phyloP scores from a whole-genome alignment of 2,329 filamentous ascomycete species.

The Aureobasidium mangrovei region DNA sequence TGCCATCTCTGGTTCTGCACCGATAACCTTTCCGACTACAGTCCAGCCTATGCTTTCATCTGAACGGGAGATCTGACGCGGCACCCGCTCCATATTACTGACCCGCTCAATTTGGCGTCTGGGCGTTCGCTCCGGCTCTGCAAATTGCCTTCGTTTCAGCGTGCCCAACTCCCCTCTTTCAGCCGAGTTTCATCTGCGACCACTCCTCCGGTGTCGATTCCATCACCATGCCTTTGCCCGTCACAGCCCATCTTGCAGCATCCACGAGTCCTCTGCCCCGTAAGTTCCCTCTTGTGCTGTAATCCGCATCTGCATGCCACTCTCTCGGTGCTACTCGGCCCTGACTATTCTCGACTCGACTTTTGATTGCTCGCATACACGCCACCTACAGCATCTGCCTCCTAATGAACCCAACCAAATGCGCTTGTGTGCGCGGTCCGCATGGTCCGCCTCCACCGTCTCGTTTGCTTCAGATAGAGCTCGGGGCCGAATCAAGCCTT shows the following conservation, averaged over 20 bases:
- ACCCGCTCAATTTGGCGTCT: conserved; percentile 5
- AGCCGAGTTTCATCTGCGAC: conserved; percentile 12
- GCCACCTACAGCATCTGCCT: conserved; percentile 4
- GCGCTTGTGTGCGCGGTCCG: conserved; percentile 10
- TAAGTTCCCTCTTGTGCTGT: neutral
- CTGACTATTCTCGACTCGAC: conserved; percentile 1
- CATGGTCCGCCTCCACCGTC: conserved; percentile 11
- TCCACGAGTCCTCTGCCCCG: neutral
- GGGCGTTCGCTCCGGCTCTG: neutral
- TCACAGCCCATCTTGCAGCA: neutral
- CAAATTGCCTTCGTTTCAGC: conserved; percentile 13
- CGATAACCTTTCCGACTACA: conserved; percentile 2
- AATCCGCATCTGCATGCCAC: neutral
- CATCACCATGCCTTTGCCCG: neutral
- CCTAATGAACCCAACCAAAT: conserved; percentile 2
- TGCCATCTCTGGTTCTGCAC: conserved; percentile 5
- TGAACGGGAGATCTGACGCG: conserved; percentile 3
- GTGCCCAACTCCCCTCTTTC: neutral
- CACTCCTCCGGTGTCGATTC: neutral
- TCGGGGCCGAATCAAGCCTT: conserved; percentile 2
- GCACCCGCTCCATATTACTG: conserved; percentile 3
- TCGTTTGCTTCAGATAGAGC: conserved; percentile 13
- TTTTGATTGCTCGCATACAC: conserved; percentile 1
- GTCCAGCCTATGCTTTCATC: conserved; percentile 4
- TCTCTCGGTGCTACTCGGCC: neutral